Evolutionary conservation across 2,329 filamentous ascomycete genomes (phyloP), one percentile per base, ranked within the genome.

Genomic region (Akanthomyces dipterigenus): DNA sequence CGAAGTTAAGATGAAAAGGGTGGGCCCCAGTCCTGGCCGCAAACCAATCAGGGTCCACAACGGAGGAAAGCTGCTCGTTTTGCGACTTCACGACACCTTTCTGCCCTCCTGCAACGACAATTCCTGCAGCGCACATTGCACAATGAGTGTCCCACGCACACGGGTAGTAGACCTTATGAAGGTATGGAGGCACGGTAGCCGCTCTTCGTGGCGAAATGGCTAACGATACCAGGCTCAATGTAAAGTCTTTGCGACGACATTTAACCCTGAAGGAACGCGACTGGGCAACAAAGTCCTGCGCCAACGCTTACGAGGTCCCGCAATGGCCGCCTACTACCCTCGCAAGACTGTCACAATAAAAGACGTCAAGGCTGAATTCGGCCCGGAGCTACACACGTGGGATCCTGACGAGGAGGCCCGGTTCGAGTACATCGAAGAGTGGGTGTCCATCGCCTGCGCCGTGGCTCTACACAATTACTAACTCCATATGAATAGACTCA

Each of bases 281-380:
- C 85, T 91, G 67, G 95, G 95, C 70, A 97, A 95, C 79, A 96
- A 95, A 76, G 82, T 99, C 73, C 82, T 99, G 63, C 90, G 93
- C 70, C 90, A 97, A 75, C 87, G 93, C 70, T 80, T 98, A 65
- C 86, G 84, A 70, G 95, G 95, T n/a, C 90, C 92, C 34, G 78
- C 89, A 0, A 77, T 97, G 65, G 89, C 88, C 43, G 82, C 90
- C 62, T 99, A 97, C 81, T 99, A 99, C 73, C 95, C 95, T 2
- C 86, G 87, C 66, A 88, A 80, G 65, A 79, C 88, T 18, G 85
- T 85, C 26, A 88, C 88, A 0, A 83, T 96, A 64, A 82, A 84
- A 67, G 90, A 96, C 66, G 75, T 96, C 64, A 86, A 88, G 71
- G 84, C 84, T 64, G 78, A 84, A 54, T 91, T 93, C 69, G 80